Evolutionary conservation across 176 grass and related monocot species (phyloP), one percentile per base, ranked within the genome.

Genomic region (Musa beccarii): DNA sequence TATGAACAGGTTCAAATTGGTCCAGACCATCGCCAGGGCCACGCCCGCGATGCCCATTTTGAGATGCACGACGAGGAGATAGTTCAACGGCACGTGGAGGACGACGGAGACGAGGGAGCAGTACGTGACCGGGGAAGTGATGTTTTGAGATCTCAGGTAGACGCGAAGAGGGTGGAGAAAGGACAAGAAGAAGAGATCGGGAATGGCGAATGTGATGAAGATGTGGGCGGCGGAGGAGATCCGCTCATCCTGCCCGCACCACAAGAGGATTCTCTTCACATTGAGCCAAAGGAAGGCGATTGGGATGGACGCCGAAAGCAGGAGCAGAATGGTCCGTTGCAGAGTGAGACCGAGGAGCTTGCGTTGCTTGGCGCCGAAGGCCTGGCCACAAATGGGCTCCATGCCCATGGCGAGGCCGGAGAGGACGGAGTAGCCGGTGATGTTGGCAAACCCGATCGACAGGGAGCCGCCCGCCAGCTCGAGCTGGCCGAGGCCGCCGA

Each of bases 341-440:
- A 98, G 82, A 53, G 86, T 87, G 6, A 98, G 84, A 26, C 88
- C 94, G 2, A 93, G 90, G 24, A 98, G 77, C 69, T 88, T 88
- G 9, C 82, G 79, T 0, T 82, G 87, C 4, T 81, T 79, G 21
- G 88, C 94, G 14, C 94, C 94, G 74, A 89, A 93, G 43, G 94
- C 94, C 86, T 98, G 94, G 9, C 90, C 94, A 72, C 90, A 98
- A 67, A 98, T 89, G 68, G 94, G 94, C 75, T 98, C 94, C 94
- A 98, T 98, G 62, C 94, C 90, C 17, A 98, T 87, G 54, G 94
- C 88, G 16, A 98, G 84, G 0, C 94, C 94, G 0, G 90, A 91
- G 15, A 98, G 88, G 5, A 98, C 84, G 7, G 94, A 98, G 85
- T 98, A 98, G 13, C 94, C 94, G 0, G 94, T 98, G 88, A 98